Base-by-base conservation (phyloP, 2,329 filamentous ascomycete species). In the Xylaria sp. region DNA sequence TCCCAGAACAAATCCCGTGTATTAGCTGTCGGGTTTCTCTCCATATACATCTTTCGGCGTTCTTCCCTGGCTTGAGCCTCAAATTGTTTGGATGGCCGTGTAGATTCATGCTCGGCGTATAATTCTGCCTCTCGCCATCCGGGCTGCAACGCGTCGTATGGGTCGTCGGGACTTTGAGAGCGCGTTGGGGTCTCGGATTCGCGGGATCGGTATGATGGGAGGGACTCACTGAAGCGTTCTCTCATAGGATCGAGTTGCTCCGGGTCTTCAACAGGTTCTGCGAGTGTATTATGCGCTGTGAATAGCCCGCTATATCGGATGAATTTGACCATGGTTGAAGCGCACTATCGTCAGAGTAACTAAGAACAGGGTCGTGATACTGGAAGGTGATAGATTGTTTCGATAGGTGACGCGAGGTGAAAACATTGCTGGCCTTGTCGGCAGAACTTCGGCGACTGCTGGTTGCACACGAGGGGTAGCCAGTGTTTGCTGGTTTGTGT, bases 181-280 rank as follows among this genome's bases (percentile, higher is more conserved):
- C 13, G 42, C 9, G 60, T 68, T 10, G 63, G n/a, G 9, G 40
- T 68, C 3, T 53, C 51, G 3, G 63, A 67, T 5, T n/a, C 5
- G 12, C 16, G 21, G 0, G 69, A 69, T 63, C 13, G 44, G 23
- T 60, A 66, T 16, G 8, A 4, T 4, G 67, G 60, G 3, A 63
- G 66, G 9, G 69, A 29, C 0, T 55, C 12, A 25, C 18, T 32
- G 37, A 69, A 71, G 9, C 69, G 66, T 12, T 18, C 44, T 51
- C 67, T 63, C 6, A 21, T 53, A 23, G 47, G 60, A 21, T 61
- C 65, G n/a, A 64, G 68, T 1, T n/a, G 35, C 32, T 68, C 13
- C 1, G 68, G 68, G 25, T 67, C 40, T 21, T 68, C 37, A 10
- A 51, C 29, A 5, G 59, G 51, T 8, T 35, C 42, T 25, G 16